A percentile compares a stretch with the other conserved stretches of the same genome.
Evolutionary conservation across 768 basidiomycete genomes (phyloP).

Genomic region (Cytidiella melzeri): DNA sequence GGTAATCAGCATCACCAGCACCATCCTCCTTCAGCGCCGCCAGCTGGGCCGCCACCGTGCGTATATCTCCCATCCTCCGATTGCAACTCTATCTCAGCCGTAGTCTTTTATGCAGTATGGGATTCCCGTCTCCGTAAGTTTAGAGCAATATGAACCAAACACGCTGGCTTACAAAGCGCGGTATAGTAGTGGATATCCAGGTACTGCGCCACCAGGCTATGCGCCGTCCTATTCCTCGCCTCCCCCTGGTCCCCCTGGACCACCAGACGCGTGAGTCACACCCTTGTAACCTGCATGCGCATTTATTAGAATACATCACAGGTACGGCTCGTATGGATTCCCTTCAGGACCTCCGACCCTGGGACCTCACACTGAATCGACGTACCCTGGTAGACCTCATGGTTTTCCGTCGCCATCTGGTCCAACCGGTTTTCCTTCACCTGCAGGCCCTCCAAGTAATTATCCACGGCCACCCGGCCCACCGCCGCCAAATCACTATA

Average conservation of each 20-base stretch:
- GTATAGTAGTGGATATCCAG: conserved; percentile 9
- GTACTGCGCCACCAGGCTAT: conserved; percentile 13
- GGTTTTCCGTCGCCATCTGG: conserved; percentile 10
- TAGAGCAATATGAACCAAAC: not conserved
- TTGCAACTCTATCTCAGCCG: not conserved
- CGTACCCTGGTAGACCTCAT: conserved; percentile 11
- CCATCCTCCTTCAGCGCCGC: conserved; percentile 7
- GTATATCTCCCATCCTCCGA: conserved; percentile 8
- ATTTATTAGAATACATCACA: too few relatives aligned
- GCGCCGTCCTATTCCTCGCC: conserved; percentile 19
- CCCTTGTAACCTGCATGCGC: not conserved
- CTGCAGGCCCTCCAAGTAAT: conserved; percentile 18
- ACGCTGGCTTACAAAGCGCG: not conserved
- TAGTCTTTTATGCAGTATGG: not conserved
- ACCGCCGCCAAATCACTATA: conserved; percentile 1
- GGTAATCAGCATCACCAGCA: conserved; percentile 13
- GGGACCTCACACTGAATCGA: conserved; percentile 8
- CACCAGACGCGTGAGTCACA: not conserved
- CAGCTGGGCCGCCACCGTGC: conserved; percentile 11
- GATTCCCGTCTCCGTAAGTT: conserved; percentile 15
- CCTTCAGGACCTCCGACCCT: conserved; percentile 17
- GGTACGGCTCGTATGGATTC: not conserved
- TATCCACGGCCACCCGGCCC: conserved; percentile 1
- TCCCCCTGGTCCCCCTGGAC: conserved; percentile 15
- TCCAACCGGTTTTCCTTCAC: conserved; percentile 10